Conservation (phyloP, 2,329 filamentous ascomycete genomes). For the Aureobasidium musti region DNA sequence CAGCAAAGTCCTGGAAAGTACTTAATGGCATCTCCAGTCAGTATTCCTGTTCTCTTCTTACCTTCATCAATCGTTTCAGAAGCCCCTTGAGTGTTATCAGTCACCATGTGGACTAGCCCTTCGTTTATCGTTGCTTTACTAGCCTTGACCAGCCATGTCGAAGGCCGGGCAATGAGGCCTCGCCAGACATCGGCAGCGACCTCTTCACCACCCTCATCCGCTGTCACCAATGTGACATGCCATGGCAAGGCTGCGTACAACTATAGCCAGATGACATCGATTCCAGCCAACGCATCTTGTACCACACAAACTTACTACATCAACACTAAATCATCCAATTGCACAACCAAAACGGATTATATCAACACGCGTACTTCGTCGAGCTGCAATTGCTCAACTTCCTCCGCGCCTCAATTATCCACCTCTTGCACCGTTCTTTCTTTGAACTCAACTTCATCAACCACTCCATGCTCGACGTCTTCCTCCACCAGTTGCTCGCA, state of each 20-base stretch:
- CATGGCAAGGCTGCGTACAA: conserved; percentile 23
- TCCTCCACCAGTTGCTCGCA: neutral
- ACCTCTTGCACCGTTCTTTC: conserved; percentile 19
- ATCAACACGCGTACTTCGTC: conserved; percentile 11
- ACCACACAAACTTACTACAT: conserved; percentile 25
- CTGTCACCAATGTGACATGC: conserved; percentile 4
- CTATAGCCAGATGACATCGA: conserved; percentile 1
- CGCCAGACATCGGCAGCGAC: neutral
- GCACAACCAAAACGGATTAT: conserved; percentile 13
- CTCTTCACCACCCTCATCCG: conserved; percentile 3
- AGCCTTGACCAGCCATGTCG: conserved; percentile 7
- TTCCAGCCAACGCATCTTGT: conserved; percentile 19
- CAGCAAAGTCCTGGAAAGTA: conserved; percentile 6
- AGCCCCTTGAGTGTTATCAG: neutral
- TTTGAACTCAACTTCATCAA: conserved; percentile 4
- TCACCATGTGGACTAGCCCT: conserved; percentile 14
- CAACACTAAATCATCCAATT: conserved; percentile 11
- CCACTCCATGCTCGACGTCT: neutral
- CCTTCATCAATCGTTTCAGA: conserved; percentile 25
- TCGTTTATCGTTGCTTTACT: conserved; percentile 12
- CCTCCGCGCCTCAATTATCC: conserved; percentile 1
- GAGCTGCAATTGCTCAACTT: conserved; percentile 21
- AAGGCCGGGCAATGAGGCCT: conserved; percentile 1
- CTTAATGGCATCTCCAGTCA: conserved; percentile 9
- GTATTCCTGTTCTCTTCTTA: neutral